Percentiles rank a stretch among this genome's conserved stretches.
phyloP scores from a whole-genome alignment of 805 yeast genomes.

The Metschnikowia bowlesiae region DNA sequence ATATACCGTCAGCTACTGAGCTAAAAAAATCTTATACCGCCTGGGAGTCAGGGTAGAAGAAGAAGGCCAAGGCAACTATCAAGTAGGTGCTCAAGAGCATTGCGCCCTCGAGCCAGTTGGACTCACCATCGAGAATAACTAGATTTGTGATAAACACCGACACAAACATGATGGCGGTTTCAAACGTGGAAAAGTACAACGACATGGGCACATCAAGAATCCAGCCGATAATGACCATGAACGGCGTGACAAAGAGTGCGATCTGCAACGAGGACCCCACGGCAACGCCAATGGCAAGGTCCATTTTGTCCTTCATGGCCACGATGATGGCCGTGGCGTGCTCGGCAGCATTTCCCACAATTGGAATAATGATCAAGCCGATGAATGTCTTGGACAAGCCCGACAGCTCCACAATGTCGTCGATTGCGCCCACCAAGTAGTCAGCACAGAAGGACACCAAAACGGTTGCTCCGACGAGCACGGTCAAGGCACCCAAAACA shows the following conservation, averaged over 20 bases:
- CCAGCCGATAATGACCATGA: slow-evolving; percentile 96
- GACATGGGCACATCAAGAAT: slow-evolving; percentile 85
- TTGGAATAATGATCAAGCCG: slow-evolving; percentile 89
- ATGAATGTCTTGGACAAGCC: slow-evolving; percentile 93
- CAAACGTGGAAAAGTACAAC: slow-evolving; percentile 85
- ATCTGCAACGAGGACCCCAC: slow-evolving; percentile 94
- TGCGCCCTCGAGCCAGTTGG: slow-evolving; percentile 96
- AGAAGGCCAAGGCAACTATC: slow-evolving; percentile 86
- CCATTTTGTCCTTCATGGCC: slow-evolving; percentile 96
- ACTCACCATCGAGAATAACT: slow-evolving; percentile 87
- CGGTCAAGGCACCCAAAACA: slow-evolving; percentile 48
- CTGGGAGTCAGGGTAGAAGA: slow-evolving; percentile 69
- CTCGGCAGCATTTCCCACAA: slow-evolving; percentile 98
- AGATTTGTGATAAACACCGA: slow-evolving; percentile 85
- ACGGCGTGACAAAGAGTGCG: slow-evolving; percentile 92
- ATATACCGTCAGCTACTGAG: background rate
- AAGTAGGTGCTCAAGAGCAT: slow-evolving; percentile 84
- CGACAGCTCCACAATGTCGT: slow-evolving; percentile 74
- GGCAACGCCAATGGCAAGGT: slow-evolving; percentile 94
- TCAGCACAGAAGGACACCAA: slow-evolving; percentile 90
- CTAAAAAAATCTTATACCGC: slow-evolving; percentile 5
- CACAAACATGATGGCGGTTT: slow-evolving; percentile 86
- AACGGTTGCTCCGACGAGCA: slow-evolving; percentile 63
- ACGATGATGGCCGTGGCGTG: slow-evolving; percentile 96
- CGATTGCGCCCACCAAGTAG: slow-evolving; percentile 88